Percentiles rank a stretch among this genome's conserved stretches.
These are phyloP conservation scores for Cunninghamia lanceolata DNA, from an alignment of 75 land plant genomes.

Conservation along the genomic window DNA sequence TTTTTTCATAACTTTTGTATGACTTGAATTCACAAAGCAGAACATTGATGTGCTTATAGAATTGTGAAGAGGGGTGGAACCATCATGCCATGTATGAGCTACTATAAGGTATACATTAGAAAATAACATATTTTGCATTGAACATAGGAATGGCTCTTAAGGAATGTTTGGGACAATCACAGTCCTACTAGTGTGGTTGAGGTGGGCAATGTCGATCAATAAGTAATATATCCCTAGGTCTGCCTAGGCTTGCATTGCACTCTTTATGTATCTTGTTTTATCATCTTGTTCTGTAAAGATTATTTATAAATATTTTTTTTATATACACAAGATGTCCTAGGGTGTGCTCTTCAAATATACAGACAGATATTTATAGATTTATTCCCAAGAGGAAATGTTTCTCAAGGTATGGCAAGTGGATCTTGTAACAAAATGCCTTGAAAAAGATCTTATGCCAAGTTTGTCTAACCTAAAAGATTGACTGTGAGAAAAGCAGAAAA, in stretches of 20 bases:
- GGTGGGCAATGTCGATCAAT: neutral
- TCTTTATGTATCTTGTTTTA: neutral
- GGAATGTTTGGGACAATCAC: too few species aligned
- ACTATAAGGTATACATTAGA: too few species aligned
- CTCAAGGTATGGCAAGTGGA: neutral
- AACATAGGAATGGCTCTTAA: too few species aligned
- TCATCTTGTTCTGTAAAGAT: neutral
- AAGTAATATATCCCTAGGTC: too few species aligned
- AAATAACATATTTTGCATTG: too few species aligned
- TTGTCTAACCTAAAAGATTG: neutral
- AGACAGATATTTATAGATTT: neutral
- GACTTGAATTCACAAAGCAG: too few species aligned
- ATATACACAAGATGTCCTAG: neutral
- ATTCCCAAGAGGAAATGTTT: neutral
- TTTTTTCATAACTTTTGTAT: too few species aligned
- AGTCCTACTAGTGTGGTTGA: neutral
- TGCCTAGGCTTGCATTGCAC: too few species aligned
- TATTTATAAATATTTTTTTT: neutral
- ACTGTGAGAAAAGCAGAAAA: neutral
- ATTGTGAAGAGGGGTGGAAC: too few species aligned
- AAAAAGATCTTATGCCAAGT: neutral
- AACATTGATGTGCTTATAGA: too few species aligned
- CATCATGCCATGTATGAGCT: too few species aligned
- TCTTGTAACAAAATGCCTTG: neutral
- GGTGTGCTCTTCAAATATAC: neutral